phyloP scores from a whole-genome alignment of 139 green algal species.

The Protoeuglena noctilucae region DNA sequence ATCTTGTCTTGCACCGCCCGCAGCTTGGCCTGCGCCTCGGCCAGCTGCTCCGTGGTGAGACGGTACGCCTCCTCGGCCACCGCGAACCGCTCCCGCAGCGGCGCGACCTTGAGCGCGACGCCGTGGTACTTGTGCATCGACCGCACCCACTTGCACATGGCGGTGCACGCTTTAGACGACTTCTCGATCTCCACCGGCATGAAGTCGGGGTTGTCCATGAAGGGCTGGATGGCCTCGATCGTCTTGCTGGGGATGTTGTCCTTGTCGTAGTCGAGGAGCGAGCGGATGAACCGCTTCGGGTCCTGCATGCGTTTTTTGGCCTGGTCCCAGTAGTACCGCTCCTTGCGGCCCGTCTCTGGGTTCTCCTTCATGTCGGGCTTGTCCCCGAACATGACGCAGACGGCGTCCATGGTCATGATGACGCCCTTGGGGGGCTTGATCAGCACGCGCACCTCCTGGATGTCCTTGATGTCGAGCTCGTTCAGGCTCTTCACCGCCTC shows the following conservation, averaged over 20 bases:
- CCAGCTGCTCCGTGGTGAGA: constrained; percentile 29
- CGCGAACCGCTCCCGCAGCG: constrained; percentile 46
- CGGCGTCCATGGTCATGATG: constrained; percentile 61
- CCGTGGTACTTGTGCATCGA: constrained; percentile 72
- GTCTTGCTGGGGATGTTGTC: constrained; percentile 51
- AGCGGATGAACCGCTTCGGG: constrained; percentile 56
- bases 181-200: constrained; percentile 40
- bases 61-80: constrained; percentile 18
- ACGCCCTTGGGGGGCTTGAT: constrained; percentile 47
- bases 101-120: constrained; percentile 50
- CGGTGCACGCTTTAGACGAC: constrained; percentile 71
- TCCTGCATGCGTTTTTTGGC: constrained; percentile 51
- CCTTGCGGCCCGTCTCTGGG: constrained; percentile 53
- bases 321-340: constrained; percentile 68
- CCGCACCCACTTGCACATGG: constrained; percentile 69
- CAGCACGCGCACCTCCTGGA: constrained; percentile 61
- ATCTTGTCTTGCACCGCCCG: constrained; percentile 56
- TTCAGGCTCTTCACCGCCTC: constrained; percentile 44
- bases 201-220: constrained; percentile 45
- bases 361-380: constrained; percentile 69
- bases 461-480: constrained; percentile 49
- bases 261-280: constrained; percentile 58
- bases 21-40: constrained; percentile 32
- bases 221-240: constrained; percentile 40
- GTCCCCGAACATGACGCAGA: constrained; percentile 72